Percentiles rank a stretch among this genome's conserved stretches.
Conservation (phyloP, 768 basidiomycete genomes). For the Suillus lakei region DNA sequence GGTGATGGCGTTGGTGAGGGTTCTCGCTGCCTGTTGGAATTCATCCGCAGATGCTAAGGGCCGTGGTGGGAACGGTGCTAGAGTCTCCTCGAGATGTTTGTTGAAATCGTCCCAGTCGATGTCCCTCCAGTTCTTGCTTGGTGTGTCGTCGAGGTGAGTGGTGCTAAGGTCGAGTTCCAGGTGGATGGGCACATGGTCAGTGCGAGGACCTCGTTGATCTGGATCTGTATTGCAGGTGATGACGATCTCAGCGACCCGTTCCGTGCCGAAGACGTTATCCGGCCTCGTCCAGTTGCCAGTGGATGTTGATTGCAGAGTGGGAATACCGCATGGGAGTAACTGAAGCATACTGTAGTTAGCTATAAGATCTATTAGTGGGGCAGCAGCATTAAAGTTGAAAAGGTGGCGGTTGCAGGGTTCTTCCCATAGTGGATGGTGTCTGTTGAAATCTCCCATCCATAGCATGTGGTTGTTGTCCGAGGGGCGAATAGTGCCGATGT, state of each 20-base stretch:
- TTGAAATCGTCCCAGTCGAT: slow-evolving; percentile 16
- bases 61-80: too few species aligned
- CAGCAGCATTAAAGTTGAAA: slow-evolving; percentile 21
- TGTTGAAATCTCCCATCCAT: slow-evolving; percentile 45
- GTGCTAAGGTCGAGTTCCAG: too few species aligned
- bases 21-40: slow-evolving; percentile 14
- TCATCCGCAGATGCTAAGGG: not conserved
- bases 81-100: not conserved
- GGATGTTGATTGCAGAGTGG: slow-evolving; percentile 35
- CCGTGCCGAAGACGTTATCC: slow-evolving; percentile 19
- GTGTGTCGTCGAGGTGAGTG: too few species aligned
- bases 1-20: slow-evolving; percentile 22
- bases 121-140: slow-evolving; percentile 14
- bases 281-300: slow-evolving; percentile 33
- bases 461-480: slow-evolving; percentile 23
- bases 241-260: accelerated
- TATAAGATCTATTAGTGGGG: slow-evolving; percentile 34
- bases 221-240: not conserved
- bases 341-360: slow-evolving; percentile 34
- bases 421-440: slow-evolving; percentile 47
- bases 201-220: accelerated
- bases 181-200: too few species aligned
- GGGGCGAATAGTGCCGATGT: not conserved
- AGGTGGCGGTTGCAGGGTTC: slow-evolving; percentile 30
- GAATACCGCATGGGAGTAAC: slow-evolving; percentile 36